Evolutionary conservation across 2,329 filamentous ascomycete species (phyloP).

Genomic region (Cyphellophora attinorum): DNA sequence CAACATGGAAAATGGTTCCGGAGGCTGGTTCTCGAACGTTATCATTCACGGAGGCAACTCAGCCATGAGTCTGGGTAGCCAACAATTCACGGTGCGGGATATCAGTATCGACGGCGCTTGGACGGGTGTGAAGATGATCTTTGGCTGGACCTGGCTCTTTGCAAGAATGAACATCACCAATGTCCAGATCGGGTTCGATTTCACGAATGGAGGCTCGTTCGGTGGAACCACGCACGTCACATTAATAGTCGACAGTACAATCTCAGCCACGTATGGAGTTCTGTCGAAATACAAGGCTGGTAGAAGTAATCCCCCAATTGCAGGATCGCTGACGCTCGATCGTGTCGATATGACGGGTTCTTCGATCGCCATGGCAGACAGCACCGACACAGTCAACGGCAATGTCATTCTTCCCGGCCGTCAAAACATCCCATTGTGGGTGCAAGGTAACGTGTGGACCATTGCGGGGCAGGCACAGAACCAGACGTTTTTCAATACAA

Average conservation of each 20-base stretch:
- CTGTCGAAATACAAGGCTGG: conserved; percentile 32
- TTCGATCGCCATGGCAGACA: conserved; percentile 29
- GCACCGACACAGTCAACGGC: conserved; percentile 18
- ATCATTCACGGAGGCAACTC: conserved; percentile 52
- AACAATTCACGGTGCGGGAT: conserved; percentile 55
- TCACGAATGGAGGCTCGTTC: conserved; percentile 29
- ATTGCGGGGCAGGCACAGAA: conserved; percentile 12
- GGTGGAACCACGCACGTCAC: conserved; percentile 44
- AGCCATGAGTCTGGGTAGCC: conserved; percentile 52
- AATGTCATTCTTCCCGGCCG: conserved; percentile 30
- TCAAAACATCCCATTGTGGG: conserved; percentile 54
- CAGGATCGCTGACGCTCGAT: conserved; percentile 45
- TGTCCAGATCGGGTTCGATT: conserved; percentile 43
- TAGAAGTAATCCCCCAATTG: conserved; percentile 32
- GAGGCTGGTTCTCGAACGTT: conserved; percentile 51
- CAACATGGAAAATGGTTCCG: conserved; percentile 57
- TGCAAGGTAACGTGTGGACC: conserved; percentile 61
- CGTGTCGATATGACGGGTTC: conserved; percentile 45
- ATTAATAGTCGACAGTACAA: conserved; percentile 46
- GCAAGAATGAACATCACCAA: conserved; percentile 43
- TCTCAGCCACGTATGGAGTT: conserved; percentile 45
- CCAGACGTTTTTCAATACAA: conserved; percentile 16
- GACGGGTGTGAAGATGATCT: conserved; percentile 43
- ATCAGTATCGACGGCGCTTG: conserved; percentile 40
- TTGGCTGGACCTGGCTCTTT: conserved; percentile 54